Conservation (phyloP, 345 rosid genomes). For the Combretum micranthum region DNA sequence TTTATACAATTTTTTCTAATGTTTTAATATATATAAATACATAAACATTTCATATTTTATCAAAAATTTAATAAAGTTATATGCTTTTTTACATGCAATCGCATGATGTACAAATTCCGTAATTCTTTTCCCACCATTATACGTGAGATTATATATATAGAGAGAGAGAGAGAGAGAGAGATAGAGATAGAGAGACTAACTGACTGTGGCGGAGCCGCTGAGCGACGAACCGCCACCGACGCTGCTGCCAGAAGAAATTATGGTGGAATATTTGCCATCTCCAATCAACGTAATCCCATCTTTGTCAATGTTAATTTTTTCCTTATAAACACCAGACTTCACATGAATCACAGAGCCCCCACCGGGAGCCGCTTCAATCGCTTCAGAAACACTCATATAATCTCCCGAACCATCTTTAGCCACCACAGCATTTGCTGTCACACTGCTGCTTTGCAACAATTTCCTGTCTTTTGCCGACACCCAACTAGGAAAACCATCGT, state of each 20-base stretch:
- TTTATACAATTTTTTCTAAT: too few relatives aligned
- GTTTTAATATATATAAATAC: too few relatives aligned
- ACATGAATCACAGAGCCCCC: conserved; percentile 66
- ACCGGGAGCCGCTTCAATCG: conserved; percentile 55
- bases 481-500: conserved; percentile 43
- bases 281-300: conserved; percentile 71
- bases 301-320: conserved; percentile 45
- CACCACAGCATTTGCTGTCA: conserved; percentile 39
- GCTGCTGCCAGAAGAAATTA: conserved; percentile 47
- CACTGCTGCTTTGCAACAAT: conserved; percentile 20
- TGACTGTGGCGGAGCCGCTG: conserved; percentile 59
- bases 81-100: too few relatives aligned
- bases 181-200: conserved; percentile 26
- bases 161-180: neutral
- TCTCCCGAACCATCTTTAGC: conserved; percentile 83
- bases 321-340: conserved; percentile 70
- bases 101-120: too few relatives aligned
- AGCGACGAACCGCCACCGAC: conserved; percentile 49
- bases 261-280: conserved; percentile 67
- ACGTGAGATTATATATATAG: too few relatives aligned
- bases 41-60: too few relatives aligned
- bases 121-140: too few relatives aligned
- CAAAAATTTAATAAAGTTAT: too few relatives aligned
- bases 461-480: conserved; percentile 39
- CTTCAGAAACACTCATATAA: conserved; percentile 52